Percentiles rank a stretch among this genome's conserved stretches.
These are phyloP conservation scores for Hepatocystis sp. DNA, from an alignment of 169 alveolate genomes.

Conservation along the genomic window DNA sequence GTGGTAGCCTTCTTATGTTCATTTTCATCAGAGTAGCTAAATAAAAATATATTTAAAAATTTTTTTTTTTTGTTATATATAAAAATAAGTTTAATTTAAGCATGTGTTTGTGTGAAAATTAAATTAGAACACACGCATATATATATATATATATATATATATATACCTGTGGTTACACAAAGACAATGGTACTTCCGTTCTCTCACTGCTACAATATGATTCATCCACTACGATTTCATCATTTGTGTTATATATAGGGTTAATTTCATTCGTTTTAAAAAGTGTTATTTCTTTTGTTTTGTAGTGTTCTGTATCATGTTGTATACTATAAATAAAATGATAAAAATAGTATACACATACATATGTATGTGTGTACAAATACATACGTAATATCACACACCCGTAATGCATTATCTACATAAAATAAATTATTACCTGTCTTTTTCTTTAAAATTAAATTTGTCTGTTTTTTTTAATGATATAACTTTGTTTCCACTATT, in stretches of 20 bases:
- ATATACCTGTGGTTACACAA: no score
- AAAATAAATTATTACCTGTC: background rate
- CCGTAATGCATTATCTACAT: background rate
- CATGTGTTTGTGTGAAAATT: no score
- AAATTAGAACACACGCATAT: no score
- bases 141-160: no score
- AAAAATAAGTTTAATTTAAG: no score
- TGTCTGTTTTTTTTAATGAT: no score
- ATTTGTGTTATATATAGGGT: background rate
- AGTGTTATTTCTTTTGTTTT: background rate
- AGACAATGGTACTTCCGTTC: no score
- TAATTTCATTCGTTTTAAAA: background rate
- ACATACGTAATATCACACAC: background rate
- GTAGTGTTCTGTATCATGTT: background rate
- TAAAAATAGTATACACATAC: background rate
- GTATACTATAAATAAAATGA: background rate
- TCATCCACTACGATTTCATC: background rate
- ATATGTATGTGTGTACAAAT: background rate
- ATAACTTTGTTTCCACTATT: conserved; percentile 2
- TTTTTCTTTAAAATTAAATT: no score
- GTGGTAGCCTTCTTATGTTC: no score
- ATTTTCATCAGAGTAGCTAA: no score
- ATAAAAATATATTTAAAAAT: no score
- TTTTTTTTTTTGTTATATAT: no score
- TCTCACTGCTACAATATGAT: background rate